Evolutionary conservation across 805 yeast species (phyloP), one percentile per base, ranked within the genome.

Genomic region (Kluyveromyces siamensis): DNA sequence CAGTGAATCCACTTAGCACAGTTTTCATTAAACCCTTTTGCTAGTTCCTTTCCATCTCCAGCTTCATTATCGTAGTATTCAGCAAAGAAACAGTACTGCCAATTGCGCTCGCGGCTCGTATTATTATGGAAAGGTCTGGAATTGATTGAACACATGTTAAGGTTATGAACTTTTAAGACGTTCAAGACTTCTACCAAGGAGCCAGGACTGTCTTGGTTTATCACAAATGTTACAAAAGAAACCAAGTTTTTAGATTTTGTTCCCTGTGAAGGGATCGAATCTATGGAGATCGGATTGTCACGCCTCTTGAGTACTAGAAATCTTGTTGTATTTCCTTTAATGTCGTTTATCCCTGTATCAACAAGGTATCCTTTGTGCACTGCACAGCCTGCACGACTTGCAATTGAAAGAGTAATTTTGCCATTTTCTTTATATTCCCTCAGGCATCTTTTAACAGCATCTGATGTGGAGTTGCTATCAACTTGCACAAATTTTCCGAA

Each of bases 11-110:
- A 68, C 38, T 74, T 76, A 46, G 72, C 61, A 46, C 84, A 78
- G 33, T 63, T 66, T 1, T 56, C 54, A 27, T 70, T 59, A 40
- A 84, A 63, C 40, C 75, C 76, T 2, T 60, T 46, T 41, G 40
- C 81, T 42, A 77, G 76, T 3, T 48, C 42, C 6, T 54, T 48
- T 62, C 61, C 52, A 45, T 61, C 53, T 17, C 37, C 37, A 48
- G 42, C 56, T 16, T 66, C 70, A 39, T 59, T 61, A 21, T 61
- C 58, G 18, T 55, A 52, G 45, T 70, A 77, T 59, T 89, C 97
- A 10, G 85, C 77, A 58, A 85, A 88, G 66, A 87, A 89, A 2
- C 84, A 80, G 58, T 88, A 87, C 53, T 83, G 83, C 96, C 96
- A 89, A 33, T 66, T 66, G 27, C 63, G 57, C 9, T 48, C 49